These are phyloP conservation scores for Fomitopsis schrenkii DNA, from an alignment of 1,284 basidiomycete genomes.

Conservation along the genomic window DNA sequence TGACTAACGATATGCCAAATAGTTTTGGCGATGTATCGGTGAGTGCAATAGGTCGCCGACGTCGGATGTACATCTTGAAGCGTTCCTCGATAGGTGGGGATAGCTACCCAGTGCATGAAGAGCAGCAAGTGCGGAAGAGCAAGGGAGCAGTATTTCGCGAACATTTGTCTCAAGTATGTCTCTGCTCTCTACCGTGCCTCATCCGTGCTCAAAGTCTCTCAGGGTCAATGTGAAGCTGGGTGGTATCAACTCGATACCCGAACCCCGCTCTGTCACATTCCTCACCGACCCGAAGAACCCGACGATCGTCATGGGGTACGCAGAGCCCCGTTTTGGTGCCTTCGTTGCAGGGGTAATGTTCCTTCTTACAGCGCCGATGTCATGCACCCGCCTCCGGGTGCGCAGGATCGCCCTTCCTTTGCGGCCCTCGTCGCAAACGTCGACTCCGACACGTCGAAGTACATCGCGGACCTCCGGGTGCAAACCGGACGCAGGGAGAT, in stretches of 20 bases:
- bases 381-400: conserved; percentile 73
- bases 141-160: conserved; percentile 72
- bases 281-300: conserved; percentile 64
- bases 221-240: conserved; percentile 81
- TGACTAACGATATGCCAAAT: not conserved
- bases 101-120: conserved; percentile 74
- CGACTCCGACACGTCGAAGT: conserved; percentile 58
- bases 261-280: conserved; percentile 52
- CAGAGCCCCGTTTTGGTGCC: not conserved
- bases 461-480: conserved; percentile 51
- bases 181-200: not conserved
- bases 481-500: conserved; percentile 70
- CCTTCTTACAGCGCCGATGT: conserved; percentile 60
- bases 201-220: not conserved
- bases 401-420: conserved; percentile 69
- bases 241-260: conserved; percentile 74
- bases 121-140: conserved; percentile 57
- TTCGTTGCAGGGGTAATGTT: not conserved
- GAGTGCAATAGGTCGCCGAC: conserved; percentile 12
- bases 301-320: conserved; percentile 66
- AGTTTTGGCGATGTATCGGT: conserved; percentile 72
- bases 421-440: conserved; percentile 72
- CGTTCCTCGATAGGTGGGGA: conserved; percentile 46
- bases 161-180: conserved; percentile 70
- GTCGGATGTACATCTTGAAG: not conserved